Evolutionary conservation across 202 grass and related monocot species (phyloP).

Genomic region (Schoenoplectus tabernaemontani): DNA sequence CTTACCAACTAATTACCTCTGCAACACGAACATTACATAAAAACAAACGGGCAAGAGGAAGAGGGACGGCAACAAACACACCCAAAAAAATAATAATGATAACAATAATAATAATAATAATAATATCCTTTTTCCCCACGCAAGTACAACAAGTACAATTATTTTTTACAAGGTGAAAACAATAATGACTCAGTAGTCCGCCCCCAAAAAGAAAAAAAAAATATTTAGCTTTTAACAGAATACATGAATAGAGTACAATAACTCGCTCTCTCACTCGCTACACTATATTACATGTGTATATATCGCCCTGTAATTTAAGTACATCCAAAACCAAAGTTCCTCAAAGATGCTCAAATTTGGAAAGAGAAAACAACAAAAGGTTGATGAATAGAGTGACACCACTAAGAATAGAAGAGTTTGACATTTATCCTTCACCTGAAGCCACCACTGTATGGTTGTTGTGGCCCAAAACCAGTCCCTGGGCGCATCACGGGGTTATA

Average conservation of each 20-base stretch:
- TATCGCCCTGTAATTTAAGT: constrained; percentile 16
- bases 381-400: constrained; percentile 35
- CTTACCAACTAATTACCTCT: too few species aligned
- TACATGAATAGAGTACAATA: constrained; percentile 12
- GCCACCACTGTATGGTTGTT: constrained; percentile 64
- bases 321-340: constrained; percentile 8
- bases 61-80: background rate
- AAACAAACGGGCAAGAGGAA: background rate
- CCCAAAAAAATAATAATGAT: background rate
- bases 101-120: too few species aligned
- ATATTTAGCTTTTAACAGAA: constrained; percentile 10
- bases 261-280: background rate
- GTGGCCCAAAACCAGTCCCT: constrained; percentile 50
- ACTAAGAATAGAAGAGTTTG: constrained; percentile 26
- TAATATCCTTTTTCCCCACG: background rate
- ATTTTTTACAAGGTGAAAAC: constrained; percentile 13
- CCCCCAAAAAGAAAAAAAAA: background rate
- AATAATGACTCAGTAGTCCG: background rate
- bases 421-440: constrained; percentile 59
- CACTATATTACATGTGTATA: constrained; percentile 1
- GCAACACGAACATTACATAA: too few species aligned
- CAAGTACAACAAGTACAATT: background rate
- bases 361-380: constrained; percentile 37
- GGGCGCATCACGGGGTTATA: constrained; percentile 62
- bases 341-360: constrained; percentile 28